Base-by-base conservation (phyloP, 2,329 filamentous ascomycete species). In the Aureobasidium sp. region DNA sequence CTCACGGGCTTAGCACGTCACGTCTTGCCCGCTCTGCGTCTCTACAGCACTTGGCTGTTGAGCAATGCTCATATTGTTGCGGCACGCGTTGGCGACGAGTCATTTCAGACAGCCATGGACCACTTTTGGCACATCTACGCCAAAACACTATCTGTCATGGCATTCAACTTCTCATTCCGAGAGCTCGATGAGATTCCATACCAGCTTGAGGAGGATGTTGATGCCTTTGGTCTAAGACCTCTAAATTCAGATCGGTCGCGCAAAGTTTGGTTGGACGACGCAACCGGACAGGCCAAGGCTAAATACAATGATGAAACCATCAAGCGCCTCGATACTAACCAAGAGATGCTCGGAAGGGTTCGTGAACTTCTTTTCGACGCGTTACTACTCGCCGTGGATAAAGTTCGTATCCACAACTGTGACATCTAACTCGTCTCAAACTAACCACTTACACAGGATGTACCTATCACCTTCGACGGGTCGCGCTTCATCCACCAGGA, bases 41-140 rank as follows among this genome's bases (percentile, higher is more conserved):
- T 88, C 48, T 89, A 89, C 71, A 88, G 84, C 70, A 82, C 82
- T 15, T 90, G 87, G 87, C 77, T 89, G 58, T 73, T 83, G 17
- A 78, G 79, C 10, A 84, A 82, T 64, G 80, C 79, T 69, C 70
- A 77, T 17, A 76, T 83, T 5, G 73, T 88, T 23, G 75, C 80
- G 61, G 79, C 80, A n/a, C 78, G 84, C 57, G 71, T 77, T 23
- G 79, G 79, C 60, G 82, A 84, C 64, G 79, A 79, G 4, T 70
- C 79, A 32, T 76, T 86, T n/a, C 78, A 79, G 27, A 77, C 82
- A 5, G 79, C 85, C 63, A 81, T 86, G 41, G 80, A 82, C 64
- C 80, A 84, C 63, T 78, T 89, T 64, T 89, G 86, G 86, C 84
- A 82, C 65, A 80, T 82, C 0, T 88, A 88, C 68, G 83, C 84